Conservation (phyloP, 2,329 filamentous ascomycete species). For the Colletotrichum sp. region DNA sequence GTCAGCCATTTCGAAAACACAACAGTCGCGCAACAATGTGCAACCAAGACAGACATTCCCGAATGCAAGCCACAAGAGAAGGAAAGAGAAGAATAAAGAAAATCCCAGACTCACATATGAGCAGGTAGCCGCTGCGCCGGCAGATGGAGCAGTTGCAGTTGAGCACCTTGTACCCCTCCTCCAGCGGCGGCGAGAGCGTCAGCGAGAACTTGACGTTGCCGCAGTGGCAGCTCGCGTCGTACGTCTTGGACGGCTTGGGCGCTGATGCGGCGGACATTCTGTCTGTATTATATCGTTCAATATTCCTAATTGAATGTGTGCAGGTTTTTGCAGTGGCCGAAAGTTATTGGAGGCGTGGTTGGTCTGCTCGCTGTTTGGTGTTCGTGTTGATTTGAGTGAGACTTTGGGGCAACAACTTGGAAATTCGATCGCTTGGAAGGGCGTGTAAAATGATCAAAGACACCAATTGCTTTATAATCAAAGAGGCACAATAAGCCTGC, state of each 20-base stretch:
- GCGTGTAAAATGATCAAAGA: not conserved
- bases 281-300: too few relatives aligned
- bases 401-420: not conserved
- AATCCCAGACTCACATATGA: conserved; percentile 44
- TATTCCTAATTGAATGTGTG: not conserved
- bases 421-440: not conserved
- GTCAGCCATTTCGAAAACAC: not conserved
- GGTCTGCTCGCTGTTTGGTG: not conserved
- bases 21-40: not conserved
- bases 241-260: conserved; percentile 36
- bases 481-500: not conserved
- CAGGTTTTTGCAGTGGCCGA: not conserved
- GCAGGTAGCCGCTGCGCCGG: conserved; percentile 53
- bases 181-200: conserved; percentile 52
- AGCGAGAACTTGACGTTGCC: conserved; percentile 53
- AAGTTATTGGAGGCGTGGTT: not conserved
- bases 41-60: not conserved
- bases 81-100: not conserved
- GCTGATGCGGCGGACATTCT: conserved; percentile 20
- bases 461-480: not conserved
- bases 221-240: conserved; percentile 58
- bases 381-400: not conserved
- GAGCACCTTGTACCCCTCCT: conserved; percentile 44
- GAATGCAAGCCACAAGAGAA: not conserved
- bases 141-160: conserved; percentile 61